phyloP scores from a whole-genome alignment of 768 basidiomycete species.

The Boletus vinaceobasis region DNA sequence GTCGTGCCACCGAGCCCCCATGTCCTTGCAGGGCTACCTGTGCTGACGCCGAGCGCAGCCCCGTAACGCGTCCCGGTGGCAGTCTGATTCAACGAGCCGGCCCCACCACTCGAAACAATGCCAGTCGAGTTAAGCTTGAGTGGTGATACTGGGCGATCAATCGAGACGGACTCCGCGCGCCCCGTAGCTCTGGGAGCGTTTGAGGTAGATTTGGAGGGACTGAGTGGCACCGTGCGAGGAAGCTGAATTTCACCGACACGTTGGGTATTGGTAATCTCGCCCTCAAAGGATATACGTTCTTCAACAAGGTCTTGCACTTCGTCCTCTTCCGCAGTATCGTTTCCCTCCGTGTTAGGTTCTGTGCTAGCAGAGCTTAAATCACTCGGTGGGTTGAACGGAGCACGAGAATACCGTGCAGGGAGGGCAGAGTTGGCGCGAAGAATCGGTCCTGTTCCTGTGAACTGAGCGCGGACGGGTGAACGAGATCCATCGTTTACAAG shows the following conservation, averaged over 20 bases:
- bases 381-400: slow-evolving; percentile 10
- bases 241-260: slow-evolving; percentile 44
- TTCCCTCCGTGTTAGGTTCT: slow-evolving; percentile 20
- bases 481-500: slow-evolving; percentile 16
- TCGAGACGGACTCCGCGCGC: not conserved
- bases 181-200: slow-evolving; percentile 3
- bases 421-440: slow-evolving; percentile 41
- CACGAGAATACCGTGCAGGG: slow-evolving; percentile 35
- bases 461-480: slow-evolving; percentile 26
- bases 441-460: slow-evolving; percentile 31
- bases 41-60: slow-evolving; percentile 45
- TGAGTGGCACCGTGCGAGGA: slow-evolving; percentile 55
- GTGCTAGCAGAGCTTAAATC: slow-evolving; percentile 6
- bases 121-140: slow-evolving; percentile 27
- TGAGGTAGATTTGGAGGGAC: slow-evolving; percentile 29
- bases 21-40: slow-evolving; percentile 40
- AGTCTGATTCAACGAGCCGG: slow-evolving; percentile 37
- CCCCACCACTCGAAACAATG: slow-evolving; percentile 1
- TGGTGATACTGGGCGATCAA: slow-evolving; percentile 23
- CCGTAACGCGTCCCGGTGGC: slow-evolving; percentile 69
- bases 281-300: slow-evolving; percentile 21
- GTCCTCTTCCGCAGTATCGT: slow-evolving; percentile 26
- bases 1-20: slow-evolving; percentile 52
- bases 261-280: slow-evolving; percentile 43
- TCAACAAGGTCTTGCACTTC: slow-evolving; percentile 30